These are phyloP conservation scores for Fraxinus angustifolia DNA, from an alignment of 305 asterid genomes.

Conservation along the genomic window DNA sequence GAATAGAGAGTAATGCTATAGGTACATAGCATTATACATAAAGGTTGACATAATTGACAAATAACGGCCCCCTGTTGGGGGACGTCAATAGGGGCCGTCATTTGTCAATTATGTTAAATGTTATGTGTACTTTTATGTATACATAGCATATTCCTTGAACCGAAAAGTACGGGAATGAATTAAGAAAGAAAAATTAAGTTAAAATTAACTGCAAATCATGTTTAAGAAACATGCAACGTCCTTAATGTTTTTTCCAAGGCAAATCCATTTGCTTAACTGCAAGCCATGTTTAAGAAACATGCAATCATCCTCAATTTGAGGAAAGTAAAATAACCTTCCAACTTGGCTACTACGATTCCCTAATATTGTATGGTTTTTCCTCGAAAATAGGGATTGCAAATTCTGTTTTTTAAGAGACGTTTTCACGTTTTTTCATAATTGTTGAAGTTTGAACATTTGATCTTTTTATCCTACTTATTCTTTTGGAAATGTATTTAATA, in stretches of 20 bases:
- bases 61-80: too few relatives aligned
- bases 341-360: background rate
- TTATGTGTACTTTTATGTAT: too few relatives aligned
- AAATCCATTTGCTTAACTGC: slow-evolving; percentile 5
- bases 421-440: background rate
- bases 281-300: slow-evolving; percentile 14
- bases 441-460: background rate
- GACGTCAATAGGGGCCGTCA: too few relatives aligned
- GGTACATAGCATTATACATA: too few relatives aligned
- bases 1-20: background rate
- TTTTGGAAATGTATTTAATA: background rate
- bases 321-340: background rate
- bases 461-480: background rate
- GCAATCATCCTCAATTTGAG: background rate
- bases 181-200: background rate
- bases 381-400: background rate
- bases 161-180: background rate
- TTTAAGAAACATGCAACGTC: slow-evolving; percentile 13
- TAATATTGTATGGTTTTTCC: too few relatives aligned
- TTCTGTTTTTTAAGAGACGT: background rate
- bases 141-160: too few relatives aligned
- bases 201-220: background rate
- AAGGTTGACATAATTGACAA: too few relatives aligned
- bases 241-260: background rate
- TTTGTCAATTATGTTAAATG: too few relatives aligned